Evolutionary conservation across 2,329 filamentous ascomycete species (phyloP), one percentile per base, ranked within the genome.

Genomic region (Blastomyces parvus): DNA sequence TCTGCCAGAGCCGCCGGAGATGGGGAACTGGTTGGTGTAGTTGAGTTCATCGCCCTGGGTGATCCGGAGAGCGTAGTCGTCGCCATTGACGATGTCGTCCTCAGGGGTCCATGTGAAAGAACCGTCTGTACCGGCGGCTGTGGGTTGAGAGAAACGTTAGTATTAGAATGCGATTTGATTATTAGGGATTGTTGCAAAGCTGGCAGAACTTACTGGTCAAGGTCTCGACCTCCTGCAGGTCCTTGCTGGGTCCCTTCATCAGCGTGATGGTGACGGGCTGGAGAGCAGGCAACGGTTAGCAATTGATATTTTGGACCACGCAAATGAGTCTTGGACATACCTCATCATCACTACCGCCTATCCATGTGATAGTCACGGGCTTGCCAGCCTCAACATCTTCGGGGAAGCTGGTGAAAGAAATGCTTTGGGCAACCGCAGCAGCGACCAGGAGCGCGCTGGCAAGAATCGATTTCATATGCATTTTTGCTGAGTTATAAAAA

Each of bases 41-140:
- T 87, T 87, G 71, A 76, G 69, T 59, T 76, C 65, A 50, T 70
- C 74, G 64, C 77, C 80, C 70, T 86, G 84, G 17, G 69, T 71
- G 74, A 87, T 85, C 72, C 85, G 74, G 64, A 87, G 79, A 62
- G 85, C 84, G 70, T 86, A 87, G 74, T 84, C 76, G 46, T 71
- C 64, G 63, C 74, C 79, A 66, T 78, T 72, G 55, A 72, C 68
- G 36, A 85, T 74, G 48, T 69, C 72, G 30, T 69, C 71, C 48
- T 74, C 71, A 5, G 82, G 80, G 19, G 77, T 82, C 82, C 82
- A 86, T 63, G 74, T 76, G 76, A 76, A 83, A 30, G 70, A 73
- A 63, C 80, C 81, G 59, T 76, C 78, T 59, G 73, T 76, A 30
- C 77, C 81, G 62, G 75, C 65, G 48, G 71, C 79, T 78, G 60